A percentile compares a stretch with the other conserved stretches of the same genome.
phyloP scores from a whole-genome alignment of 2,329 filamentous ascomycete genomes.

The Conoideocrella luteorostrata region DNA sequence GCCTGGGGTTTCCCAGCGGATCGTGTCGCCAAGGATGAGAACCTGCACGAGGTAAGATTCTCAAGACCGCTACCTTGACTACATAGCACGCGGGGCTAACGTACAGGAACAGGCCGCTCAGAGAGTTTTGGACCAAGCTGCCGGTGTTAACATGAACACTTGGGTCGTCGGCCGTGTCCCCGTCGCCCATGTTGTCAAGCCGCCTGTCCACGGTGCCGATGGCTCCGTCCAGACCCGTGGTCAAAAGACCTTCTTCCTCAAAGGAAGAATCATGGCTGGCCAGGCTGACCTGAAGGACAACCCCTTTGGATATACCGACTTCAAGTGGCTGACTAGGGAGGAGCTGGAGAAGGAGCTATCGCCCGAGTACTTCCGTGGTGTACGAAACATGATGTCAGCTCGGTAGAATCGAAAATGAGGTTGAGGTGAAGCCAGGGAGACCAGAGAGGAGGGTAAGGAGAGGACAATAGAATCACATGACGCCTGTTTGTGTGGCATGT shows the following conservation, averaged over 20 bases:
- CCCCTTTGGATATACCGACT: slow-evolving; percentile 67
- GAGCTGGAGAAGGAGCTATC: slow-evolving; percentile 68
- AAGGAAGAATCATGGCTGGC: slow-evolving; percentile 94
- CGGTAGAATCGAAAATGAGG: slow-evolving; percentile 42
- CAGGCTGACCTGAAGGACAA: slow-evolving; percentile 76
- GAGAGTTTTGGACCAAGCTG: slow-evolving; percentile 68
- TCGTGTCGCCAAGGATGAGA: slow-evolving; percentile 62
- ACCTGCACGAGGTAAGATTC: slow-evolving; percentile 77
- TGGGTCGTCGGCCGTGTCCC: slow-evolving; percentile 93
- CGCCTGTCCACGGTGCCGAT: slow-evolving; percentile 41
- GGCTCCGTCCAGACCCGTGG: slow-evolving; percentile 44
- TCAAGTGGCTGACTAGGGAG: slow-evolving; percentile 87
- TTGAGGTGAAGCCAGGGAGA: neutral
- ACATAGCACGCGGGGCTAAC: too few species aligned
- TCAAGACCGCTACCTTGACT: too few species aligned
- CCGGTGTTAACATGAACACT: slow-evolving; percentile 95
- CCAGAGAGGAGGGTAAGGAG: neutral
- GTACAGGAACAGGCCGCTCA: slow-evolving; percentile 61
- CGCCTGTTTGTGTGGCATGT: too few species aligned
- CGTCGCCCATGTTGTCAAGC: slow-evolving; percentile 67
- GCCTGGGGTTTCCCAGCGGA: slow-evolving; percentile 83
- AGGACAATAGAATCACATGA: neutral
- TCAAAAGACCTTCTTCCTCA: slow-evolving; percentile 91
- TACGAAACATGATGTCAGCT: slow-evolving; percentile 79
- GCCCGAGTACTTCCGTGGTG: slow-evolving; percentile 62